Evolutionary conservation across 805 yeast genomes (phyloP).

Genomic region (Candida nemodendra): DNA sequence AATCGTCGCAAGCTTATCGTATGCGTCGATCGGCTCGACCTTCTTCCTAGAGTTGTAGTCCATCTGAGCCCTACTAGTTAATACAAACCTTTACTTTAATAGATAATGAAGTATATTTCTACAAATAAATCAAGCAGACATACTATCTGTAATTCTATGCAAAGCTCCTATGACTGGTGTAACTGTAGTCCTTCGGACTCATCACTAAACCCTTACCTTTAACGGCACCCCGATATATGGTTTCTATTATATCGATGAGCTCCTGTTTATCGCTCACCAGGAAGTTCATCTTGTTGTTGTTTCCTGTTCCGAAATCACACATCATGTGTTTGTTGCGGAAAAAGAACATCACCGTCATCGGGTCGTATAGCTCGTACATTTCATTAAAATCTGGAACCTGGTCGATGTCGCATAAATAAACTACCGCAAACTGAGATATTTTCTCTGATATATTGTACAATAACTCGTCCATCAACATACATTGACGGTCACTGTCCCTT

Average conservation of each 20-base stretch:
- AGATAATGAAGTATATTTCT: too few species aligned
- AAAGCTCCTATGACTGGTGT: constrained; percentile 19
- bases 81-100: too few species aligned
- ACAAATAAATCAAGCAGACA: too few species aligned
- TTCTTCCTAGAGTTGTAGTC: too few species aligned
- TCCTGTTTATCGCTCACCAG: constrained; percentile 78
- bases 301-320: constrained; percentile 98
- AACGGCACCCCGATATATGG: constrained; percentile 84
- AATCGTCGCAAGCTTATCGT: too few species aligned
- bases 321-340: constrained; percentile 92
- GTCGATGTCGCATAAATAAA: constrained; percentile 85
- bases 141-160: too few species aligned
- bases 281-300: constrained; percentile 91
- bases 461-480: constrained; percentile 89
- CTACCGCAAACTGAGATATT: constrained; percentile 81
- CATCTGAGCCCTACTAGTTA: too few species aligned
- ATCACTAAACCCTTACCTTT: constrained; percentile 91
- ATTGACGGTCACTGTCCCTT: constrained; percentile 66
- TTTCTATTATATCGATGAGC: constrained; percentile 85
- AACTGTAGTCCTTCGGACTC: constrained; percentile 72
- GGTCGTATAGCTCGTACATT: constrained; percentile 89
- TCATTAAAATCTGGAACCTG: constrained; percentile 87
- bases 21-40: too few species aligned
- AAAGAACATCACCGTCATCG: constrained; percentile 91
- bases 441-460: constrained; percentile 77